phyloP scores from a whole-genome alignment of 2,329 filamentous ascomycete genomes.

The Colletotrichum agaves region DNA sequence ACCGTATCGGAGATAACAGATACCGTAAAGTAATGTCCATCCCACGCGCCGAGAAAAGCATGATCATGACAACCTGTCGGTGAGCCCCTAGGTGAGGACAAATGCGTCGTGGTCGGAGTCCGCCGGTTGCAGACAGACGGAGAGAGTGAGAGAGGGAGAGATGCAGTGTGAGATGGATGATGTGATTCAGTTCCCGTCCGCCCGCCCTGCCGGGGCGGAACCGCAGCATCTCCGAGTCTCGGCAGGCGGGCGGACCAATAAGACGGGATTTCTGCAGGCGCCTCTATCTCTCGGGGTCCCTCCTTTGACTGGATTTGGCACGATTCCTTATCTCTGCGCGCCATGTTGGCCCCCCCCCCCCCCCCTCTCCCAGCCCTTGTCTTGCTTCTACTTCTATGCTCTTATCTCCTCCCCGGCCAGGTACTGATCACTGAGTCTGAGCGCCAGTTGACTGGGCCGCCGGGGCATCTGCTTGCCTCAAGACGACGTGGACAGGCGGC shows the following conservation, averaged over 20 bases:
- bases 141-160: not conserved
- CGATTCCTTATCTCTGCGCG: constrained; percentile 29
- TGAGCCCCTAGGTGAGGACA: constrained; percentile 3
- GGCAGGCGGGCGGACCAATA: constrained; percentile 26
- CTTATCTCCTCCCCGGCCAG: constrained; percentile 18
- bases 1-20: constrained; percentile 3
- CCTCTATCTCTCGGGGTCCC: constrained; percentile 13
- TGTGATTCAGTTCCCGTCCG: not conserved
- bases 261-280: not conserved
- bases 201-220: not conserved
- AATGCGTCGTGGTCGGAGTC: constrained; percentile 19
- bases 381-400: not conserved
- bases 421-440: too few relatives aligned
- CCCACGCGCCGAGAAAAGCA: not conserved
- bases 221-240: constrained; percentile 30
- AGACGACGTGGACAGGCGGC: not conserved
- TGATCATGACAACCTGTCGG: constrained; percentile 6
- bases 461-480: too few relatives aligned
- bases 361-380: not conserved
- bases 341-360: too few relatives aligned
- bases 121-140: constrained; percentile 20
- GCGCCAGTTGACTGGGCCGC: too few relatives aligned
- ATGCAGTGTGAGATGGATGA: not conserved
- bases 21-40: not conserved
- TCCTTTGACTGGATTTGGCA: constrained; percentile 13